phyloP scores from a whole-genome alignment of 768 basidiomycete species.

The Rubroboletus pulcherrimus region DNA sequence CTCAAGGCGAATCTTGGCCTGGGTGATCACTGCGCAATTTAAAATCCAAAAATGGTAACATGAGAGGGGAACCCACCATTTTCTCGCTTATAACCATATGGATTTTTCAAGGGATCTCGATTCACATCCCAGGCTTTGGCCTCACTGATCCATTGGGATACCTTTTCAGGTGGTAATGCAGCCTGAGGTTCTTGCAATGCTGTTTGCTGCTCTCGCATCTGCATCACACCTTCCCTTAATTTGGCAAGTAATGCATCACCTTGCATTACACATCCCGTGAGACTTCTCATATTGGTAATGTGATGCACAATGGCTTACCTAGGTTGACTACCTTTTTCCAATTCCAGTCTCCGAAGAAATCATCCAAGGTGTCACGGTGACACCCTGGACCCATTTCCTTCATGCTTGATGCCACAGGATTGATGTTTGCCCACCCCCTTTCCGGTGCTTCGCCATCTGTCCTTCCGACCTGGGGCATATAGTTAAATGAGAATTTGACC shows the following conservation, averaged over 20 bases:
- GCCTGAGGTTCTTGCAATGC: too few species aligned
- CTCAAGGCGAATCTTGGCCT: too few species aligned
- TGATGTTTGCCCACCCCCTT: background rate
- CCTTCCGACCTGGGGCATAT: background rate
- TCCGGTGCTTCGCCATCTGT: background rate
- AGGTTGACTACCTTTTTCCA: slow-evolving; percentile 28
- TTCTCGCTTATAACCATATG: too few species aligned
- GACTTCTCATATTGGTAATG: too few species aligned
- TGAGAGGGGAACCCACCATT: too few species aligned
- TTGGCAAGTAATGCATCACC: background rate
- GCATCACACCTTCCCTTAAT: background rate
- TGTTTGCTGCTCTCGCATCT: too few species aligned
- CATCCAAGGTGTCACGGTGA: slow-evolving; percentile 29
- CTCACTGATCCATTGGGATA: too few species aligned
- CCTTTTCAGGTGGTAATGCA: too few species aligned
- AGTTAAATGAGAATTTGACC: background rate
- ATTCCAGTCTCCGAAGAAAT: slow-evolving; percentile 31
- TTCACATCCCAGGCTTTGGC: too few species aligned
- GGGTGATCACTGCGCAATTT: too few species aligned
- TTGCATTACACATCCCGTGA: background rate
- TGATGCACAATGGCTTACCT: background rate
- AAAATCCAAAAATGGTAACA: too few species aligned
- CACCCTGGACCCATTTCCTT: background rate
- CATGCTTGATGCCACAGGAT: background rate
- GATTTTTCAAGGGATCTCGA: too few species aligned